Conservation (phyloP, 306 rosid genomes). For the Sicyos edulis region DNA sequence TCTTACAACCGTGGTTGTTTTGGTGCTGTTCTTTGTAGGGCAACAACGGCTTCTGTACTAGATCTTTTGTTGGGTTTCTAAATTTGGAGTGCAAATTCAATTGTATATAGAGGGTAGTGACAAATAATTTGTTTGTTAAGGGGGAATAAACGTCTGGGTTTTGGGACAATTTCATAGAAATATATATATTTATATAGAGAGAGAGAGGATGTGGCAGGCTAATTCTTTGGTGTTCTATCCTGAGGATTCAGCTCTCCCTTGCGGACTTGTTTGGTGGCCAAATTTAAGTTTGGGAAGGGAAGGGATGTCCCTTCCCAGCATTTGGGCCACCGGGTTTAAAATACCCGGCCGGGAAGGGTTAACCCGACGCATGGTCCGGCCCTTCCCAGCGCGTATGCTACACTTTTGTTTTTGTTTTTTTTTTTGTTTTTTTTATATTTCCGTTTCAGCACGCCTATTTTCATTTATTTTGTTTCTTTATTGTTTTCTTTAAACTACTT, state of each 20-base stretch:
- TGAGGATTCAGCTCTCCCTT: slow-evolving; percentile 18
- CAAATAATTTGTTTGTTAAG: slow-evolving; percentile 13
- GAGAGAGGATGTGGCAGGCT: slow-evolving; percentile 30
- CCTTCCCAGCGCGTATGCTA: too few relatives aligned
- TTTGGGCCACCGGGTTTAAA: too few relatives aligned
- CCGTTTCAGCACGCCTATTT: too few relatives aligned
- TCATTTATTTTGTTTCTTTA: too few relatives aligned
- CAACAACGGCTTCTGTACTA: slow-evolving; percentile 24
- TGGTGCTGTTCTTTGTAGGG: slow-evolving; percentile 41
- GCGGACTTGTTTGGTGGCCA: too few relatives aligned
- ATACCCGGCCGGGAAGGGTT: too few relatives aligned
- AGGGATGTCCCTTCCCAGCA: too few relatives aligned
- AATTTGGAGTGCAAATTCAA: slow-evolving; percentile 2
- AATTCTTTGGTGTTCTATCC: slow-evolving; percentile 14
- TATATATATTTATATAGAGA: neutral
- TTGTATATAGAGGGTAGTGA: slow-evolving; percentile 18
- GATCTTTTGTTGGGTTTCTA: slow-evolving; percentile 22
- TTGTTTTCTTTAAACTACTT: too few relatives aligned
- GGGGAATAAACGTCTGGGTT: slow-evolving; percentile 11
- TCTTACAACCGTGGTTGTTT: slow-evolving; percentile 27
- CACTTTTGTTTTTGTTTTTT: too few relatives aligned
- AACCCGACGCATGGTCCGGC: too few relatives aligned
- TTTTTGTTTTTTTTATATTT: too few relatives aligned
- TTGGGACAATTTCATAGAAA: neutral
- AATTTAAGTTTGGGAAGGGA: too few relatives aligned